Conservation (phyloP, 176 grass and related monocot species). For the Hsuehochloa calcarea region DNA sequence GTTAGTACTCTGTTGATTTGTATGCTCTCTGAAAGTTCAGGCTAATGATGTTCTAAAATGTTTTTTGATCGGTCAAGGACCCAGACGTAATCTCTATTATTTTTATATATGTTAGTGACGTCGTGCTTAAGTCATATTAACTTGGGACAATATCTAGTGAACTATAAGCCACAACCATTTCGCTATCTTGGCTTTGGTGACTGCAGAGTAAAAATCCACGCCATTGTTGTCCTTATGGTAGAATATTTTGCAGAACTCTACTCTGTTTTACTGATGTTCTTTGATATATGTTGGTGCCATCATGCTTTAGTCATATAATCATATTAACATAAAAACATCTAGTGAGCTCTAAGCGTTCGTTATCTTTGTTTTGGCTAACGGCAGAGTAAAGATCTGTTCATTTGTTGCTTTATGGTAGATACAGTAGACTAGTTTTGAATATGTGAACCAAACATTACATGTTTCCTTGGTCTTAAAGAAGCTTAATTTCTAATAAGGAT, state of each 20-base stretch:
- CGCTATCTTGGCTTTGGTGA: not conserved
- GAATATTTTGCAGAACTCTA: not conserved
- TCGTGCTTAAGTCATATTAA: not conserved
- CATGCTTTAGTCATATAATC: not conserved
- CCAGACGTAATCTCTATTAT: not conserved
- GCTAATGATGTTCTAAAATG: not conserved
- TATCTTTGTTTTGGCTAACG: not conserved
- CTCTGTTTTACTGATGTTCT: not conserved
- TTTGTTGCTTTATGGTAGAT: not conserved
- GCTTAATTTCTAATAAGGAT: not conserved
- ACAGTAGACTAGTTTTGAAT: not conserved
- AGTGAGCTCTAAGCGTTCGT: not conserved
- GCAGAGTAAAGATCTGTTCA: not conserved
- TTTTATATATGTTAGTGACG: not conserved
- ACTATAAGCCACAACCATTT: not conserved
- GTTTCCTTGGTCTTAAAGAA: not conserved
- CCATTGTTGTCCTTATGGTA: not conserved
- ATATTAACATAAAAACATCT: not conserved
- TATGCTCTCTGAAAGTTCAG: not conserved
- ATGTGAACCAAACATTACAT: not conserved
- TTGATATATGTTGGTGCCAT: not conserved
- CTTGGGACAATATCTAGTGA: not conserved
- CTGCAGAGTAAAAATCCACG: not conserved
- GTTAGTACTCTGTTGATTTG: not conserved
- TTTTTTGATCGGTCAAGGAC: not conserved